Evolutionary conservation across 371 early-diverging fungal genomes (phyloP).

Genomic region (Entomophthora muscae): DNA sequence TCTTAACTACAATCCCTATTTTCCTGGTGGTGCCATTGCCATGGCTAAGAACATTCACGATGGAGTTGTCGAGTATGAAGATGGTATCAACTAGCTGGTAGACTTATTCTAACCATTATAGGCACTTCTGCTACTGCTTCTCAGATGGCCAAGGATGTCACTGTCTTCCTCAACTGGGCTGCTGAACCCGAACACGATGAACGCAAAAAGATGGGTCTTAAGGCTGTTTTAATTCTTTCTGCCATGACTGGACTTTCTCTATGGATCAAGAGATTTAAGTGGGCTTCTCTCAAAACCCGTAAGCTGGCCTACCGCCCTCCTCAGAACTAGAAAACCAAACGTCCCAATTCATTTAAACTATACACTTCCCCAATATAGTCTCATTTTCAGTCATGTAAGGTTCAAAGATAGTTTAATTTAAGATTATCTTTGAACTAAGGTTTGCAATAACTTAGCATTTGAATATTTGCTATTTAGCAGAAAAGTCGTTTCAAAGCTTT

Average conservation of each 20-base stretch:
- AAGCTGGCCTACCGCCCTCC: slow-evolving; percentile 48
- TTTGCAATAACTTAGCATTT: no score
- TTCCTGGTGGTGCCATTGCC: slow-evolving; percentile 96
- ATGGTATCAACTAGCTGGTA: slow-evolving; percentile 29
- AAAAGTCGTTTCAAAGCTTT: no score
- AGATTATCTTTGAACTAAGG: no score
- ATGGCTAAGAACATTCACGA: slow-evolving; percentile 93
- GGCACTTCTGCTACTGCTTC: slow-evolving; percentile 89
- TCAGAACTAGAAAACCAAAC: no score
- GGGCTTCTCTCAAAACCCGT: slow-evolving; percentile 57
- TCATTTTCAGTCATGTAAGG: no score
- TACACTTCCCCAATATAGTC: no score
- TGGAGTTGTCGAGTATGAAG: slow-evolving; percentile 91
- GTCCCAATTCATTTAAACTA: no score
- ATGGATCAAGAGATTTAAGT: slow-evolving; percentile 65
- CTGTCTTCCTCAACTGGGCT: slow-evolving; percentile 86
- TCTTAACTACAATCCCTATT: slow-evolving; percentile 95
- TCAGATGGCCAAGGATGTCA: slow-evolving; percentile 95
- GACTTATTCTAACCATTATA: slow-evolving; percentile 1
- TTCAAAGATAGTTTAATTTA: no score
- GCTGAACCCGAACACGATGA: slow-evolving; percentile 94
- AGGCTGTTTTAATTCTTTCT: slow-evolving; percentile 51
- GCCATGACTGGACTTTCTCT: slow-evolving; percentile 34
- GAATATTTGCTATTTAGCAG: no score
- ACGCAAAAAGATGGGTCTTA: slow-evolving; percentile 89